Conservation (phyloP, 2,329 filamentous ascomycete genomes). For the Fusarium illudens region DNA sequence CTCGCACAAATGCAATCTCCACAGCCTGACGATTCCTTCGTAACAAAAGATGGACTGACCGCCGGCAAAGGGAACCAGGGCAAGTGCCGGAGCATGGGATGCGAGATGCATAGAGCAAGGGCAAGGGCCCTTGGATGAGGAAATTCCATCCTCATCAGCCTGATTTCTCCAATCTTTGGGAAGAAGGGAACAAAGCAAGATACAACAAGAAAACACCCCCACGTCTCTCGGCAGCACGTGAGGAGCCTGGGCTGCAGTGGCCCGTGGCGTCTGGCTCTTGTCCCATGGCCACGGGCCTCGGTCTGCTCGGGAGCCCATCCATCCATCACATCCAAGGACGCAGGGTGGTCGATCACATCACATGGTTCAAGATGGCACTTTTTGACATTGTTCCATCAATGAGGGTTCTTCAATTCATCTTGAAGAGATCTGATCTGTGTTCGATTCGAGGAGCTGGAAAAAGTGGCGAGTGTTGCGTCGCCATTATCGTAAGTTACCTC, state of each 20-base stretch:
- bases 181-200: neutral
- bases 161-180: neutral
- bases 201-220: conserved; percentile 23
- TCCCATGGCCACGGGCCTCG: neutral
- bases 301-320: neutral
- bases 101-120: neutral
- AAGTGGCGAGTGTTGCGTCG: conserved; percentile 2
- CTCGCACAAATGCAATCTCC: neutral
- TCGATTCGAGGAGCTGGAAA: neutral
- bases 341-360: conserved; percentile 18
- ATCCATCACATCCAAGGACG: conserved; percentile 9
- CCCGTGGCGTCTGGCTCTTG: conserved; percentile 17
- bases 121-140: neutral
- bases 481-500: conserved; percentile 11
- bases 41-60: neutral
- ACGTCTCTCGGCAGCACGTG: conserved; percentile 32
- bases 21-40: neutral
- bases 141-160: neutral
- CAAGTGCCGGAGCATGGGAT: neutral
- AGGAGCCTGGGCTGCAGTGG: conserved; percentile 34
- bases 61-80: neutral
- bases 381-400: conserved; percentile 12
- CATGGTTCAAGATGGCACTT: neutral
- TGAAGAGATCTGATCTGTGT: neutral
- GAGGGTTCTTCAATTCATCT: neutral